Evolutionary conservation across 1,284 basidiomycete genomes (phyloP).

Genomic region (Rhodotorula sp.): DNA sequence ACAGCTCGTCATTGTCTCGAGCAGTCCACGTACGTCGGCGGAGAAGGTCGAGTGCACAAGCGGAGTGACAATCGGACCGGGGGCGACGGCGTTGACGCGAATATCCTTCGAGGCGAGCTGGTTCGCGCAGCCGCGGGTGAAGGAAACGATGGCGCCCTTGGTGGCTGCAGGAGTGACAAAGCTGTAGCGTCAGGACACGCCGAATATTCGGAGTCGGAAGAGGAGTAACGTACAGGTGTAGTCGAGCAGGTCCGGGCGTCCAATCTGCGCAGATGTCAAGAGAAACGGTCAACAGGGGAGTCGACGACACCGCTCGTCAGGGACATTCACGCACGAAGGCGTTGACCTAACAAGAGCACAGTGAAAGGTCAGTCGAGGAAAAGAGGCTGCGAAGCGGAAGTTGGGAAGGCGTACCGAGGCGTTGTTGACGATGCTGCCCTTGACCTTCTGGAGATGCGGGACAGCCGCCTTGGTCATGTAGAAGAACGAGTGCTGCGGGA

Average conservation of each 20-base stretch:
- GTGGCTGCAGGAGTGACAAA: constrained; percentile 53
- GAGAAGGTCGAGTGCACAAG: constrained; percentile 50
- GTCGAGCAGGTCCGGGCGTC: constrained; percentile 59
- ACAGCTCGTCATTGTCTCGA: not conserved
- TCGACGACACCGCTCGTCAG: fast-evolving
- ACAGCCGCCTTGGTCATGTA: constrained; percentile 57
- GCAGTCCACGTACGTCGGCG: not conserved
- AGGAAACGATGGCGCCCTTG: constrained; percentile 58
- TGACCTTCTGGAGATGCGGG: constrained; percentile 50
- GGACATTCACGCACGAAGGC: constrained; percentile 48
- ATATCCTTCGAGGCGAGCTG: constrained; percentile 59
- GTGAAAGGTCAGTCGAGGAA: not conserved
- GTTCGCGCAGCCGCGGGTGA: constrained; percentile 56
- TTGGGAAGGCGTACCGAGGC: constrained; percentile 44
- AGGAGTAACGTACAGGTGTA: constrained; percentile 39
- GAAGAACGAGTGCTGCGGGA: constrained; percentile 48
- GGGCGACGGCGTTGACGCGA: constrained; percentile 57
- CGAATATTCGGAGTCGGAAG: not conserved
- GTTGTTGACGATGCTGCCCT: constrained; percentile 58
- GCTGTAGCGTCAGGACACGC: not conserved
- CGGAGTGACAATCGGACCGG: constrained; percentile 56
- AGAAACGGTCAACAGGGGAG: not conserved
- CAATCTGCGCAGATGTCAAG: constrained; percentile 34
- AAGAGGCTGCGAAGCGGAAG: not conserved
- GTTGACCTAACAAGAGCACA: constrained; percentile 48